Percentiles rank a stretch among this genome's conserved stretches.
phyloP scores from a whole-genome alignment of 257 asterid species.

The Datura wrightii region DNA sequence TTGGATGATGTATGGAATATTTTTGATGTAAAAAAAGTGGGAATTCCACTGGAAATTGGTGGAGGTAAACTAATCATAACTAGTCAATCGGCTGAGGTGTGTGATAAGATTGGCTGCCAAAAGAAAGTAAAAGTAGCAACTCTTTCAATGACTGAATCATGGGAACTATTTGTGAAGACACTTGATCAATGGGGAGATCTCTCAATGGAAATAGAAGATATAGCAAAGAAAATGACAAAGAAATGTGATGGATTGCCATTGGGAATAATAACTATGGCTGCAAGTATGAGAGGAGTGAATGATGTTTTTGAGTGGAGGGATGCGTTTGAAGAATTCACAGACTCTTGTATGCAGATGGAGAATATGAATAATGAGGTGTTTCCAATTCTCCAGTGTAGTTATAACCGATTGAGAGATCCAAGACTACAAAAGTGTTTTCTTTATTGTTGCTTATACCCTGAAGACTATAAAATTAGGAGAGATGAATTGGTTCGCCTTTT shows the following conservation, averaged over 20 bases:
- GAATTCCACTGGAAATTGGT: neutral
- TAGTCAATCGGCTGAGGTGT: slow-evolving; percentile 32
- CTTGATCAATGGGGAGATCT: slow-evolving; percentile 35
- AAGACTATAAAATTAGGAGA: slow-evolving; percentile 8
- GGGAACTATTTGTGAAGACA: slow-evolving; percentile 36
- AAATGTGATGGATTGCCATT: slow-evolving; percentile 43
- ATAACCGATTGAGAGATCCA: neutral
- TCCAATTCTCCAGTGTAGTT: slow-evolving; percentile 33
- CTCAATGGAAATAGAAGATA: slow-evolving; percentile 32
- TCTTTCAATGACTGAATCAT: slow-evolving; percentile 36
- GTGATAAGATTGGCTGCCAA: slow-evolving; percentile 34
- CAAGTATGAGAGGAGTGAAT: slow-evolving; percentile 43
- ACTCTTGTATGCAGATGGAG: slow-evolving; percentile 36
- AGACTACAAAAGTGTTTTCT: slow-evolving; percentile 40
- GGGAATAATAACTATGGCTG: slow-evolving; percentile 37
- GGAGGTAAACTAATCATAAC: slow-evolving; percentile 37
- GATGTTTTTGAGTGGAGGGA: slow-evolving; percentile 48
- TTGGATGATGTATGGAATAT: slow-evolving; percentile 35
- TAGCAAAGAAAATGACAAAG: slow-evolving; percentile 38
- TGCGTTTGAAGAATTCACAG: slow-evolving; percentile 38
- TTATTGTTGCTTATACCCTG: slow-evolving; percentile 41
- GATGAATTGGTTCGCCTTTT: slow-evolving; percentile 31
- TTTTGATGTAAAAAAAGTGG: slow-evolving; percentile 26
- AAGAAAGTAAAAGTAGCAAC: slow-evolving; percentile 35
- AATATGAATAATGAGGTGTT: slow-evolving; percentile 41